These are phyloP conservation scores for Diospyros kaki DNA, from an alignment of 148 eudicot species.

Conservation along the genomic window DNA sequence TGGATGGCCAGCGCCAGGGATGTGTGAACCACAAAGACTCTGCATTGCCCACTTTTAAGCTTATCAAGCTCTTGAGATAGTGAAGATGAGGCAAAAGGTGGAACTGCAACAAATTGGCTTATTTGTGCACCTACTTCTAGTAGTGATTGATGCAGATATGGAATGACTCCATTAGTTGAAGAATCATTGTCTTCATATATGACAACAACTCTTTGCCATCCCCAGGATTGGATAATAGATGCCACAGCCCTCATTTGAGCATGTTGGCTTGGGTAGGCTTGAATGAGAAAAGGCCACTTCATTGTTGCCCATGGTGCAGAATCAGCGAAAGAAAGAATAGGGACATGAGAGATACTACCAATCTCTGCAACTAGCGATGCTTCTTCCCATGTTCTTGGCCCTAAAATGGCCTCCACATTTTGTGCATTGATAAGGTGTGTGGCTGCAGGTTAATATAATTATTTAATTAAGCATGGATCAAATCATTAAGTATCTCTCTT, in stretches of 20 bases:
- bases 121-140: conserved; percentile 6
- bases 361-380: conserved; percentile 17
- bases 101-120: conserved; percentile 10
- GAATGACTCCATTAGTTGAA: conserved; percentile 10
- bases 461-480: not conserved
- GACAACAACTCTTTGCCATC: conserved; percentile 18
- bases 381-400: conserved; percentile 18
- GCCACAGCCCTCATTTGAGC: conserved; percentile 4
- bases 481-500: too few species aligned
- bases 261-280: conserved; percentile 6
- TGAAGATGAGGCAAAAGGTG: not conserved
- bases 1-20: conserved; percentile 12
- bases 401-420: conserved; percentile 12
- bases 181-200: conserved; percentile 3
- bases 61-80: not conserved
- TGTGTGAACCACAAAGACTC: conserved; percentile 26
- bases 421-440: not conserved
- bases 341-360: conserved; percentile 21
- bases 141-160: not conserved
- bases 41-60: not conserved
- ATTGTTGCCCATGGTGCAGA: not conserved
- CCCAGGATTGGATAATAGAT: conserved; percentile 6
- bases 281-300: conserved; percentile 23
- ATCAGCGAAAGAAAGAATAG: conserved; percentile 17
- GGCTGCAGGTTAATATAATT: not conserved